A percentile compares a stretch with the other conserved stretches of the same genome.
phyloP scores from a whole-genome alignment of 2,329 filamentous ascomycete species.

The Chrysoporthe puriensis region DNA sequence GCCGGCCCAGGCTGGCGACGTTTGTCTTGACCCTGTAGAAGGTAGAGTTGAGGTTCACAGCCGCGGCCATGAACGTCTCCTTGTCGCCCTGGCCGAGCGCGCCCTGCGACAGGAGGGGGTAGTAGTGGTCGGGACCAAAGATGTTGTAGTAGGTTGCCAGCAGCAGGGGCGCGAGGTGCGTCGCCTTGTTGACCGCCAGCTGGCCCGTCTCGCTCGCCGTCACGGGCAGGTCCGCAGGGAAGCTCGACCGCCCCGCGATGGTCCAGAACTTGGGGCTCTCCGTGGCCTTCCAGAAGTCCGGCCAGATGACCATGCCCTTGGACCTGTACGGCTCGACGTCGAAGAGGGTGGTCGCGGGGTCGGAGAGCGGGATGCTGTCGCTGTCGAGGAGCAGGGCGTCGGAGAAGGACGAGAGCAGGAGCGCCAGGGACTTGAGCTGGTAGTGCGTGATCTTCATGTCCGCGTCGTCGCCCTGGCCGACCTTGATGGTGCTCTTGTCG shows the following conservation, averaged over 20 bases:
- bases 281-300: constrained; percentile 55
- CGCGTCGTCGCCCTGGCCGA: constrained; percentile 16
- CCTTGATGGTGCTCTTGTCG: constrained; percentile 36
- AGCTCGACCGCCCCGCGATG: constrained; percentile 41
- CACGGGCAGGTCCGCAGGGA: constrained; percentile 35
- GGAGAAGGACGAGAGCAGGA: constrained; percentile 62
- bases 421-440: constrained; percentile 60
- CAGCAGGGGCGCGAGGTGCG: constrained; percentile 50
- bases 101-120: constrained; percentile 50
- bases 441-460: constrained; percentile 37
- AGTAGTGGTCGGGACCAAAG: constrained; percentile 56
- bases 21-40: constrained; percentile 45
- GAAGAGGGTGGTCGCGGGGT: constrained; percentile 46
- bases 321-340: constrained; percentile 54
- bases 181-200: constrained; percentile 51
- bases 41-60: constrained; percentile 43
- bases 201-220: constrained; percentile 48
- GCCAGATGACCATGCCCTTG: constrained; percentile 59
- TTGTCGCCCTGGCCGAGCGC: constrained; percentile 50
- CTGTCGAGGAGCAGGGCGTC: constrained; percentile 62
- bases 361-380: constrained; percentile 53
- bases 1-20: constrained; percentile 39
- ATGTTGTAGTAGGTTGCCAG: constrained; percentile 60
- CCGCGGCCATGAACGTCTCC: constrained; percentile 52
- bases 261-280: constrained; percentile 49